These are phyloP conservation scores for Xerocomellus amylosporus DNA, from an alignment of 768 basidiomycete species.

Conservation along the genomic window DNA sequence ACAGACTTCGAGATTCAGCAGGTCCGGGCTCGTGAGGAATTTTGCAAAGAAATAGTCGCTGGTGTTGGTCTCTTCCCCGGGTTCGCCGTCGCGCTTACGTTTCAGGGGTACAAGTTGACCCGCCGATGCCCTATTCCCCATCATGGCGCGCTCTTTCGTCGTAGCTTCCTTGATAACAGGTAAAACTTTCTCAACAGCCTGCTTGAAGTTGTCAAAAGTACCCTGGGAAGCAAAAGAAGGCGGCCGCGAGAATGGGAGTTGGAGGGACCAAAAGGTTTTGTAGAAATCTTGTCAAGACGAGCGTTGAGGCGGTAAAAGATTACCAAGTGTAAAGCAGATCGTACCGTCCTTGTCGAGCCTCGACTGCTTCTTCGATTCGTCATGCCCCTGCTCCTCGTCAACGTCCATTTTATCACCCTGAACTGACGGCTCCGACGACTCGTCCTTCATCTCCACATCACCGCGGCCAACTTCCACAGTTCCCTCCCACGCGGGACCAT, in stretches of 20 bases:
- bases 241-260: constrained; percentile 81
- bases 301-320: background rate
- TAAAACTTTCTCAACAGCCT: constrained; percentile 67
- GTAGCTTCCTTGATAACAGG: constrained; percentile 84
- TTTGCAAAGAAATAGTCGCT: constrained; percentile 92
- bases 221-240: constrained; percentile 57
- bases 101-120: constrained; percentile 45
- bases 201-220: constrained; percentile 63
- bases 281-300: constrained; percentile 61
- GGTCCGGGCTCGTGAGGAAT: constrained; percentile 83
- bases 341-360: constrained; percentile 63
- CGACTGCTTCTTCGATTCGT: constrained; percentile 33
- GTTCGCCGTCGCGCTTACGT: constrained; percentile 62
- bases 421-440: constrained; percentile 30
- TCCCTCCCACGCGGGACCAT: constrained; percentile 75
- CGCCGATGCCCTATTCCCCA: constrained; percentile 61
- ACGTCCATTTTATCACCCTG: constrained; percentile 60
- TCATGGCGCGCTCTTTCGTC: constrained; percentile 83
- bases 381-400: constrained; percentile 40
- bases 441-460: constrained; percentile 33
- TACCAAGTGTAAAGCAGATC: constrained; percentile 4
- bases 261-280: constrained; percentile 86
- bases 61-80: constrained; percentile 47
- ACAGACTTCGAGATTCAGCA: constrained; percentile 82
- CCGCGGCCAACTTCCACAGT: constrained; percentile 42